These are phyloP conservation scores for Biancaea sappan DNA, from an alignment of 306 rosid genomes.

Conservation along the genomic window DNA sequence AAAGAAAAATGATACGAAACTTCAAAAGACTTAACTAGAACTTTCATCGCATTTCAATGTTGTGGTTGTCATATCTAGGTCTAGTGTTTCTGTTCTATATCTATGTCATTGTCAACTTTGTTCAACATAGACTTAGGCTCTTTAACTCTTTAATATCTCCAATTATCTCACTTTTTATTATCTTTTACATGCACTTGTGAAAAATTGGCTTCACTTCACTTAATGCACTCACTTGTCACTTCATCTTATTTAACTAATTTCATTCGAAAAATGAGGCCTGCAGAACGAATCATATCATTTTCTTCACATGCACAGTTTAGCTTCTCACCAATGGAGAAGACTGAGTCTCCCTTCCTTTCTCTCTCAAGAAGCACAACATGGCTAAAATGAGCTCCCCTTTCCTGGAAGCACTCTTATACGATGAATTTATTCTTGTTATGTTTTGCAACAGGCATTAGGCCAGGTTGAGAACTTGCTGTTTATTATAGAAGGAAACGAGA, in stretches of 20 bases:
- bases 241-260: not conserved
- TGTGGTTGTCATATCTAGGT: not conserved
- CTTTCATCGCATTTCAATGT: not conserved
- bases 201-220: not conserved
- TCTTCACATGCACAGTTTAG: not conserved
- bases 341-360: not conserved
- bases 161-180: no score
- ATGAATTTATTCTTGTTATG: not conserved
- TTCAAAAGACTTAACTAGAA: no score
- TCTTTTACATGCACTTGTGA: not conserved
- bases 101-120: no score
- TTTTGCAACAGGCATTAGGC: not conserved
- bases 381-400: not conserved
- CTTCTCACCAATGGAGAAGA: no score
- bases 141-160: no score
- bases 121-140: no score
- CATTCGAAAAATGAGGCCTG: not conserved
- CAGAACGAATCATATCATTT: not conserved
- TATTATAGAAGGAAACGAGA: not conserved
- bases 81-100: not conserved
- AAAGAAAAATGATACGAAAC: no score
- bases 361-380: not conserved
- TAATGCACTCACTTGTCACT: not conserved
- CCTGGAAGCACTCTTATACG: not conserved
- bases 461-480: not conserved